These are phyloP conservation scores for Pisolithus orientalis DNA, from an alignment of 768 basidiomycete genomes.

Conservation along the genomic window DNA sequence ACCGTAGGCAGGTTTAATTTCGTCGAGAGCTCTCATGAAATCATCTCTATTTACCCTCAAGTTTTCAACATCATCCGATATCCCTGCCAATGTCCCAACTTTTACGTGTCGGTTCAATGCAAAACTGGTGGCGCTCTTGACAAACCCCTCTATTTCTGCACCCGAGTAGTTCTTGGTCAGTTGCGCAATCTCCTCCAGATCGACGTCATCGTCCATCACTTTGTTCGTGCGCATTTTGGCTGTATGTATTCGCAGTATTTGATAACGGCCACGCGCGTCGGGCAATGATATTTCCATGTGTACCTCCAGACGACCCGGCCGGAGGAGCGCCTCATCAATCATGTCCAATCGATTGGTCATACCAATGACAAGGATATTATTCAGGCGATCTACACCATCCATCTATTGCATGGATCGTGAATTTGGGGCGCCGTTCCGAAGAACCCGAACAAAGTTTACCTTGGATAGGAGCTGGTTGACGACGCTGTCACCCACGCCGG, in stretches of 20 bases:
- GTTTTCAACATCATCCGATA: conserved; percentile 93
- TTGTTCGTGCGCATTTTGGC: conserved; percentile 87
- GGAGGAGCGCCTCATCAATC: conserved; percentile 97
- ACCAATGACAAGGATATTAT: conserved; percentile 98
- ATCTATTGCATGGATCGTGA: conserved; percentile 48
- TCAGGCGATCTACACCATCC: conserved; percentile 98
- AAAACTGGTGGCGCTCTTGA: conserved; percentile 98
- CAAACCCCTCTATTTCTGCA: conserved; percentile 90
- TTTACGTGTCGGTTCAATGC: conserved; percentile 98
- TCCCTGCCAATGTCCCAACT: conserved; percentile 94
- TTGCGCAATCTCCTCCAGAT: conserved; percentile 73
- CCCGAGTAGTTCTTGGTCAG: conserved; percentile 97
- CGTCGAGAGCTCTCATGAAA: conserved; percentile 86
- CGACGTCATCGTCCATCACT: conserved; percentile 84
- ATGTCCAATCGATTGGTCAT: conserved; percentile 99
- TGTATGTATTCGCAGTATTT: conserved; percentile 95
- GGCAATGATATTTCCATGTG: conserved; percentile 99
- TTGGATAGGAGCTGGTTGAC: conserved; percentile 98
- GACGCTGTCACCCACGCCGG: conserved; percentile 97
- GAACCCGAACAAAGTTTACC: conserved; percentile 34
- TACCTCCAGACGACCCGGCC: conserved; percentile 97
- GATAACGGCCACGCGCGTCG: conserved; percentile 84
- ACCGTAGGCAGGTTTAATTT: conserved; percentile 96
- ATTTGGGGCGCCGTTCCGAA: neutral
- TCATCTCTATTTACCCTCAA: conserved; percentile 81